Conservation (phyloP, 1,139 yeast genomes). For the Debaryomycetaceae sp. region DNA sequence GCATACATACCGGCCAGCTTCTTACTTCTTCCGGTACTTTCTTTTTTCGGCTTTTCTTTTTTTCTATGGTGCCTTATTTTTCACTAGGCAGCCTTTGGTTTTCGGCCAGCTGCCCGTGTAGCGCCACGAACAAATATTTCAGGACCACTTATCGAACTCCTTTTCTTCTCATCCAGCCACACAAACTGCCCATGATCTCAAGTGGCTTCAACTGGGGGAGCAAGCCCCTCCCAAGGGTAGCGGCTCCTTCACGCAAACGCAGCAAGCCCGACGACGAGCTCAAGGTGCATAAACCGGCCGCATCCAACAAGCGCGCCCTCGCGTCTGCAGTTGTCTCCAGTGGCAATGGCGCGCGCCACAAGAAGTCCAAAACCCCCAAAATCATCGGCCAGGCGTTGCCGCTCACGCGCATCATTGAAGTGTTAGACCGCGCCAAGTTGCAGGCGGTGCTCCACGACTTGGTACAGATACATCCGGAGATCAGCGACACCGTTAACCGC, state of each 20-base stretch:
- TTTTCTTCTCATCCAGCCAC: too few species aligned
- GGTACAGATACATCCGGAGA: conserved; percentile 59
- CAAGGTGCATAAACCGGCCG: conserved; percentile 8
- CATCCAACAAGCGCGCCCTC: conserved; percentile 2
- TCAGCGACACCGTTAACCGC: conserved; percentile 46
- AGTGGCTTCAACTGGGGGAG: conserved; percentile 11
- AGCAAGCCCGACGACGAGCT: conserved; percentile 12
- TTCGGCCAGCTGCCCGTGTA: too few species aligned
- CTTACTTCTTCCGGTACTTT: too few species aligned
- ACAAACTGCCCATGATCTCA: conserved; percentile 9
- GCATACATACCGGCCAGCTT: too few species aligned
- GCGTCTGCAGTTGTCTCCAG: conserved; percentile 1
- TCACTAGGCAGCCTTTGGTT: too few species aligned
- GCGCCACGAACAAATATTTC: too few species aligned
- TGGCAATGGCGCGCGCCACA: conserved; percentile 13
- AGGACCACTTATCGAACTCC: too few species aligned
- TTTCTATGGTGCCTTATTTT: too few species aligned
- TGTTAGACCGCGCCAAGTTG: conserved; percentile 54
- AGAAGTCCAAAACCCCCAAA: conserved; percentile 37
- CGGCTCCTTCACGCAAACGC: conserved; percentile 10
- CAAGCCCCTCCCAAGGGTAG: conserved; percentile 2
- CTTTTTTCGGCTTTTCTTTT: too few species aligned
- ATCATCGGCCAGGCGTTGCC: conserved; percentile 54
- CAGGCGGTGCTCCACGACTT: conserved; percentile 50
- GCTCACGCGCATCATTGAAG: conserved; percentile 58